Evolutionary conservation across 192 early-diverging fungal species (phyloP).

Genomic region (Spizellomyces sp.): DNA sequence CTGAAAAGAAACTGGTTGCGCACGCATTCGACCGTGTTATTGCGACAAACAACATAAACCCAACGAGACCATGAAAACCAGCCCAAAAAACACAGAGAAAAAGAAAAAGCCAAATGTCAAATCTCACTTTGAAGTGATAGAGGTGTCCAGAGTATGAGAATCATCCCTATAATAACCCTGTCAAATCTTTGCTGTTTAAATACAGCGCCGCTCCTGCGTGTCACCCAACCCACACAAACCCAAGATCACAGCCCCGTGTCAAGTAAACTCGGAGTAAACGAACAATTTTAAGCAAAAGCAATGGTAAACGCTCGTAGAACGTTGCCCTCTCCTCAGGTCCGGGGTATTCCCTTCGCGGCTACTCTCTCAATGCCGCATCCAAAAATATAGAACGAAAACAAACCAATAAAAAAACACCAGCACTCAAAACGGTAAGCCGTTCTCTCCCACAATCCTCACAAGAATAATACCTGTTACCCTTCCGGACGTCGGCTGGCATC

Average conservation of each 20-base stretch:
- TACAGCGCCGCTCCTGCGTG: too few relatives aligned
- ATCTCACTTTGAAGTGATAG: too few relatives aligned
- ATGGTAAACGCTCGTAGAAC: background rate
- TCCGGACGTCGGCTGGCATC: background rate
- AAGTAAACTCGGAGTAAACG: background rate
- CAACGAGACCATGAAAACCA: too few relatives aligned
- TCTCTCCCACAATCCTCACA: background rate
- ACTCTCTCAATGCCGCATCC: background rate
- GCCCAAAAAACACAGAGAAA: too few relatives aligned
- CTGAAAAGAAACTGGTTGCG: too few relatives aligned
- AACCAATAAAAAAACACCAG: background rate
- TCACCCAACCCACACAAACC: background rate
- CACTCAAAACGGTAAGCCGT: background rate
- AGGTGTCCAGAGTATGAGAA: too few relatives aligned
- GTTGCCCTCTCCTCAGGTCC: constrained; percentile 2
- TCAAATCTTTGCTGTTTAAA: too few relatives aligned
- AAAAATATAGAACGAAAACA: background rate
- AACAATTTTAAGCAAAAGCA: background rate
- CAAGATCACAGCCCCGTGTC: background rate
- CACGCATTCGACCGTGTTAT: too few relatives aligned
- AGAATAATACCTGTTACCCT: background rate
- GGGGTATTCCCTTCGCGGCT: background rate
- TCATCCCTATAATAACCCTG: too few relatives aligned
- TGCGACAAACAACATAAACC: too few relatives aligned
- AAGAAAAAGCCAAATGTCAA: too few relatives aligned